Conservation (phyloP, 2,329 filamentous ascomycete species). For the Botrytis fabae region DNA sequence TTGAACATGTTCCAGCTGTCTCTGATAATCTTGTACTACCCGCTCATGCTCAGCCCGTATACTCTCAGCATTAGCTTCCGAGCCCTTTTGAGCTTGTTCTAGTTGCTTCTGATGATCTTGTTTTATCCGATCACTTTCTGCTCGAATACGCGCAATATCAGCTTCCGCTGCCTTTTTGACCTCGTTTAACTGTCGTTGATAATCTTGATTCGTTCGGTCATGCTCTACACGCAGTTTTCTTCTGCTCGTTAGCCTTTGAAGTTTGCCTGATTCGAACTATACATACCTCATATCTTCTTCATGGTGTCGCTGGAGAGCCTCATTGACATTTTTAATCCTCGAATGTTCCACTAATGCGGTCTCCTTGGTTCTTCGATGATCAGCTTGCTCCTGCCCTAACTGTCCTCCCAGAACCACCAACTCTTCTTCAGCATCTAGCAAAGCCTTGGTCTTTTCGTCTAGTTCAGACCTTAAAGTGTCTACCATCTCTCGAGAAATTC, state of each 20-base stretch:
- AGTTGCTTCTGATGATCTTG: conserved; percentile 46
- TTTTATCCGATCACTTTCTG: conserved; percentile 40
- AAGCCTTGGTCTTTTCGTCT: conserved; percentile 63
- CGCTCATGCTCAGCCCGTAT: conserved; percentile 43
- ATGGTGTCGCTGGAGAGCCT: conserved; percentile 69
- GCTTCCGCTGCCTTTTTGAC: conserved; percentile 50
- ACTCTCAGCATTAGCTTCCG: conserved; percentile 52
- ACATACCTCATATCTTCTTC: conserved; percentile 62
- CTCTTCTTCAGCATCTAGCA: conserved; percentile 51
- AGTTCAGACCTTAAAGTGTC: conserved; percentile 79
- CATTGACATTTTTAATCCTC: conserved; percentile 55
- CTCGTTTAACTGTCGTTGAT: conserved; percentile 49
- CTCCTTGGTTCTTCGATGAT: conserved; percentile 68
- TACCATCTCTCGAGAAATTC: conserved; percentile 89
- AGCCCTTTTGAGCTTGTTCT: conserved; percentile 49
- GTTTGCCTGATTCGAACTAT: neutral
- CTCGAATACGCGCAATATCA: conserved; percentile 50
- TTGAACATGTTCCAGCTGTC: conserved; percentile 50
- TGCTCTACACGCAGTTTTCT: conserved; percentile 42
- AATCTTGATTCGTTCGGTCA: conserved; percentile 33
- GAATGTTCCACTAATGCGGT: conserved; percentile 53
- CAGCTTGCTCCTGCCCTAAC: conserved; percentile 70
- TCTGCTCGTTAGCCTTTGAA: conserved; percentile 28
- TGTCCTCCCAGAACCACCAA: conserved; percentile 52
- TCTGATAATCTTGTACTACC: conserved; percentile 41